Evolutionary conservation across 2,329 filamentous ascomycete species (phyloP), one percentile per base, ranked within the genome.

Genomic region (Arachnomyces sp.): DNA sequence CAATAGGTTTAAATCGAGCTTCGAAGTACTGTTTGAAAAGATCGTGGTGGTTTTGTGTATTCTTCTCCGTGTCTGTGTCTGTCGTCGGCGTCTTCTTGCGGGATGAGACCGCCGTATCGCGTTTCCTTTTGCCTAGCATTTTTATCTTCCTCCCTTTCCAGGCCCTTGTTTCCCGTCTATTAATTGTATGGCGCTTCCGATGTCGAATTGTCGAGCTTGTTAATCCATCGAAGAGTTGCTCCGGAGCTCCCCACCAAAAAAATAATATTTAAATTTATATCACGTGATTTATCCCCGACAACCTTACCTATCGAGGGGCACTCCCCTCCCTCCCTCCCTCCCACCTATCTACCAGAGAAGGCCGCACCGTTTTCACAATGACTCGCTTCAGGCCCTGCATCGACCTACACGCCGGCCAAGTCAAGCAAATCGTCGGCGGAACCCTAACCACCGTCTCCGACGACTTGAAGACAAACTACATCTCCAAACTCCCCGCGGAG

Each of bases 351-450:
- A n/a, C n/a, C n/a, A n/a, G n/a, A n/a, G n/a, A n/a, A n/a, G n/a
- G n/a, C n/a, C n/a, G n/a, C n/a, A n/a, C n/a, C n/a, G n/a, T n/a
- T n/a, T n/a, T n/a, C 41, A 68, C 47, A 32, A 95, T 98, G 92
- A 96, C 92, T 2, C 80, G 82, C 52, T 98, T 98, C 59, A 77
- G 92, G 30, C 92, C 92, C 14, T 98, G 92, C 60, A 96, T 98
- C 64, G 92, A 98, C 67, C 77, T 98, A 39, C 92, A 98, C 64
- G 83, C 89, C n/a, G 92, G 92, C 11, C 83, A 90, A 60, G 92
- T 98, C 44, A 98, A 98, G 71, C 92, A 98, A 65, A 98, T 98
- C 53, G 89, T 98, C 31, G 92, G 92, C 52, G 90, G 92, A 44
- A 96, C 92, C 2, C 76, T 98, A 46, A 83, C 84, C 66, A 76